Evolutionary conservation across 805 yeast species (phyloP).

Genomic region (Yamadazyma olivae): DNA sequence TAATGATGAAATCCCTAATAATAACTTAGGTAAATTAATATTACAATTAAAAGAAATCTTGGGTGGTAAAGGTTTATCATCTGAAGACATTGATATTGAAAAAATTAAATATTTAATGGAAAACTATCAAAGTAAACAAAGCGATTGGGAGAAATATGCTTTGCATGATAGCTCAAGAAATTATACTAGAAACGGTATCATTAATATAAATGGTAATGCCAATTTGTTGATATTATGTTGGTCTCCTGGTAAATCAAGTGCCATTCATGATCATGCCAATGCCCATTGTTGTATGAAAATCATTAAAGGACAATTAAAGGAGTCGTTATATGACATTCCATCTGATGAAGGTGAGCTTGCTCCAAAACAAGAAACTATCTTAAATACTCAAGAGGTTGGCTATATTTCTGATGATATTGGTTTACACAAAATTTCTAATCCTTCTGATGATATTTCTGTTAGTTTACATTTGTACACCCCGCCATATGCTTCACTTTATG

Average conservation of each 20-base stretch:
- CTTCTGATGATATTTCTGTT: conserved; percentile 43
- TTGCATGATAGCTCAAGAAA: conserved; percentile 46
- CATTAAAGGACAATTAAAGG: conserved; percentile 55
- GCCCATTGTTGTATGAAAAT: conserved; percentile 78
- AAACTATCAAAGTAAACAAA: conserved; percentile 42
- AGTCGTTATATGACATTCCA: conserved; percentile 55
- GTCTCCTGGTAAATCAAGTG: conserved; percentile 63
- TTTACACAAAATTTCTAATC: conserved; percentile 60
- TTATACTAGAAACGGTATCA: conserved; percentile 71
- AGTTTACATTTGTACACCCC: conserved; percentile 75
- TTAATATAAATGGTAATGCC: conserved; percentile 67
- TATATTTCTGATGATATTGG: conserved; percentile 68
- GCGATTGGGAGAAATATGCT: conserved; percentile 61
- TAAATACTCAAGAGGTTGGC: conserved; percentile 47
- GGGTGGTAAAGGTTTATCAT: conserved; percentile 28
- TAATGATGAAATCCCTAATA: conserved; percentile 13
- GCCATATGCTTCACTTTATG: conserved; percentile 65
- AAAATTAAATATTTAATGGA: conserved; percentile 45
- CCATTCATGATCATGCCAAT: conserved; percentile 71
- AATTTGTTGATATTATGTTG: conserved; percentile 66
- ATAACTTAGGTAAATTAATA: conserved; percentile 25
- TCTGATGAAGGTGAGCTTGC: conserved; percentile 19
- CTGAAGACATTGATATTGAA: conserved; percentile 52
- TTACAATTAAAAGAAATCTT: conserved; percentile 9
- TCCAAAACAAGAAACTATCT: conserved; percentile 23